Conservation (phyloP, 2,329 filamentous ascomycete genomes). For the Botrytis sinoallii region DNA sequence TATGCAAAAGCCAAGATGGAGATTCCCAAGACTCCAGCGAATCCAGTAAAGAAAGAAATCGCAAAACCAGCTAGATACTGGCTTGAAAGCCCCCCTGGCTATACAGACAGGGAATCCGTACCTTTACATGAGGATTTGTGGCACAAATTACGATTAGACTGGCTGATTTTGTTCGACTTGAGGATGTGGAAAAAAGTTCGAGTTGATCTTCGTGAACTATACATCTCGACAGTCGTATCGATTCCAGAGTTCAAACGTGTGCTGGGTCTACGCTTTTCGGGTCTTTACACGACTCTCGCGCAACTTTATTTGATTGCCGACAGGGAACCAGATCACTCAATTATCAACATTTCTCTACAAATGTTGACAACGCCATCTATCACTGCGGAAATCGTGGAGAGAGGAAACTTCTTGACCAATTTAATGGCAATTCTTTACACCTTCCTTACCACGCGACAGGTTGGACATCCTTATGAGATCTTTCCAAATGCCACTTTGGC, state of each 20-base stretch:
- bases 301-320: constrained; percentile 96
- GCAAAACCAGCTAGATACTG: constrained; percentile 77
- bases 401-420: constrained; percentile 93
- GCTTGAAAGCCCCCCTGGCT: constrained; percentile 74
- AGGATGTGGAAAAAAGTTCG: constrained; percentile 95
- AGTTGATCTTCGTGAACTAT: constrained; percentile 85
- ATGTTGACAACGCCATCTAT: constrained; percentile 97
- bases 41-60: constrained; percentile 45
- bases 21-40: constrained; percentile 78
- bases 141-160: constrained; percentile 85
- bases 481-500: constrained; percentile 81
- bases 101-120: constrained; percentile 58
- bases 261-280: constrained; percentile 87
- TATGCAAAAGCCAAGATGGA: constrained; percentile 64
- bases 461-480: constrained; percentile 88
- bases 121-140: constrained; percentile 82
- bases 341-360: constrained; percentile 94
- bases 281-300: constrained; percentile 87
- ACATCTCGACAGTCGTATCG: constrained; percentile 93
- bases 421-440: constrained; percentile 96
- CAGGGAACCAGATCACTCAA: constrained; percentile 94
- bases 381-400: constrained; percentile 89
- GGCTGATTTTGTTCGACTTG: constrained; percentile 90
- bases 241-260: constrained; percentile 96
- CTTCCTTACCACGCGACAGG: constrained; percentile 92